These are phyloP conservation scores for Gardenia jasminoides DNA, from an alignment of 257 asterid species.

Conservation along the genomic window DNA sequence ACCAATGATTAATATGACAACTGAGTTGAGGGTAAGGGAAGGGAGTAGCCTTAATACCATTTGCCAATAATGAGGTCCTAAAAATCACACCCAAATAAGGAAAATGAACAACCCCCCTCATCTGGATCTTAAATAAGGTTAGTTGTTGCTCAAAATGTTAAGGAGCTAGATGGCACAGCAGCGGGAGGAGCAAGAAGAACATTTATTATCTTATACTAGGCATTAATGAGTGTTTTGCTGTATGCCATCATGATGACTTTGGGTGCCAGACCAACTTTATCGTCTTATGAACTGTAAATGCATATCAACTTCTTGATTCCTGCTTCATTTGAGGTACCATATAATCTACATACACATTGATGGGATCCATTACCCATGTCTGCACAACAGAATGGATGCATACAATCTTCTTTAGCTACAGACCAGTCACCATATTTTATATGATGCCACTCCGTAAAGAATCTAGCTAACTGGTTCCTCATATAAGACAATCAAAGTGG, in stretches of 20 bases:
- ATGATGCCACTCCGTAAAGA: neutral
- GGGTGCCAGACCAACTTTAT: neutral
- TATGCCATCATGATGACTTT: neutral
- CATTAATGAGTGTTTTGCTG: too few species aligned
- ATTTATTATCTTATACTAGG: too few species aligned
- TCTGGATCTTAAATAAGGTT: neutral
- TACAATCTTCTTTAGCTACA: neutral
- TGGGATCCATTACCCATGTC: neutral
- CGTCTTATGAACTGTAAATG: neutral
- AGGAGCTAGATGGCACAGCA: neutral
- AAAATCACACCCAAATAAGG: too few species aligned
- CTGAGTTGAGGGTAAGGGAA: too few species aligned
- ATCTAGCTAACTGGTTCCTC: conserved; percentile 1
- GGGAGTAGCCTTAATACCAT: too few species aligned
- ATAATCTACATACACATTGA: neutral
- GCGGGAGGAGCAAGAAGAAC: neutral
- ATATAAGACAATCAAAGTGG: neutral
- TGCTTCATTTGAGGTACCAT: neutral
- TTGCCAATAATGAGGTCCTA: too few species aligned
- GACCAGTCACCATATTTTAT: neutral
- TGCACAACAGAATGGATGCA: neutral
- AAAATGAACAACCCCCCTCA: neutral
- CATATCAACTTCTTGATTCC: neutral
- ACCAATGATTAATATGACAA: too few species aligned
- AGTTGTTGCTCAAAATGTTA: neutral